These are phyloP conservation scores for Scalesia atractyloides DNA, from an alignment of 129 eudicot species.

Conservation along the genomic window DNA sequence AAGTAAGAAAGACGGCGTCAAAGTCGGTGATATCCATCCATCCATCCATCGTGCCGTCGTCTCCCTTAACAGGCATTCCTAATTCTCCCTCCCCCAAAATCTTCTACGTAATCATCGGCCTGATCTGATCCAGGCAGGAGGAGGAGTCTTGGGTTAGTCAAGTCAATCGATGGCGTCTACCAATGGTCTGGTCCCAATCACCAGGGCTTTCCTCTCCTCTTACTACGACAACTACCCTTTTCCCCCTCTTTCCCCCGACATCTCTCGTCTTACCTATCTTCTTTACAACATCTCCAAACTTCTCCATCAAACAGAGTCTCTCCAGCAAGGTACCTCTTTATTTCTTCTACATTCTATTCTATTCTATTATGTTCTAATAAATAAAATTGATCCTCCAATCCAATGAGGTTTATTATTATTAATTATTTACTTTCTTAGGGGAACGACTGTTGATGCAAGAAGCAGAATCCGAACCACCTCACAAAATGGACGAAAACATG, in stretches of 20 bases:
- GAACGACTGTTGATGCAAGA: slow-evolving; percentile 56
- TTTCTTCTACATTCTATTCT: too few relatives aligned
- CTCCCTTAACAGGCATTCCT: too few relatives aligned
- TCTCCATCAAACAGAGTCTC: slow-evolving; percentile 38
- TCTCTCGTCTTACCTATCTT: slow-evolving; percentile 57
- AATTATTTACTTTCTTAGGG: slow-evolving; percentile 34
- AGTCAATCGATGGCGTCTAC: slow-evolving; percentile 57
- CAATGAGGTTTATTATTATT: too few relatives aligned
- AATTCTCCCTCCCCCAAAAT: too few relatives aligned
- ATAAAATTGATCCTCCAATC: too few relatives aligned
- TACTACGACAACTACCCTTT: slow-evolving; percentile 80
- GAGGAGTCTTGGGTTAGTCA: neutral
- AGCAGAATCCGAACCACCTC: slow-evolving; percentile 75
- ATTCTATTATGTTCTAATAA: too few relatives aligned
- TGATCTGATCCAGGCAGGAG: slow-evolving; percentile 3
- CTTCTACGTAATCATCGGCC: neutral
- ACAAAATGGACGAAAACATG: slow-evolving; percentile 91
- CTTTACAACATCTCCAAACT: slow-evolving; percentile 52
- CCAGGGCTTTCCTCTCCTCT: slow-evolving; percentile 70
- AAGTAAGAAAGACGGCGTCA: too few relatives aligned
- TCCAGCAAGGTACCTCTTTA: slow-evolving; percentile 42
- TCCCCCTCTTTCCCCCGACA: slow-evolving; percentile 63
- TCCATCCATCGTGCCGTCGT: too few relatives aligned
- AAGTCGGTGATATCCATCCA: too few relatives aligned
- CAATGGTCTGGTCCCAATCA: slow-evolving; percentile 84